Evolutionary conservation across 2,329 filamentous ascomycete species (phyloP).

Genomic region (Cladosporium sp.): DNA sequence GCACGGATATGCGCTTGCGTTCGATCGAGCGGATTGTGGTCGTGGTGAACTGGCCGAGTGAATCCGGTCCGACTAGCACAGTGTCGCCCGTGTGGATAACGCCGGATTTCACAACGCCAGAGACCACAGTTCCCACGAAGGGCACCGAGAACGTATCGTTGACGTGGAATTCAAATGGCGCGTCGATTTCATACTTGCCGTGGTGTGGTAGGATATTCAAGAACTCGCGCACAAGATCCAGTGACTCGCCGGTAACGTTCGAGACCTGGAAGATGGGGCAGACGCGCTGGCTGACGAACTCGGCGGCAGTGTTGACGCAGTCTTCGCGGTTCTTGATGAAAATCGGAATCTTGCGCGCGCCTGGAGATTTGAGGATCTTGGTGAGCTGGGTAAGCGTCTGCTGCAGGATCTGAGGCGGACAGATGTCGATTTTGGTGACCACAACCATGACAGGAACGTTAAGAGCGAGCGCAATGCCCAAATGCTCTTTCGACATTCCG

Average conservation of each 20-base stretch:
- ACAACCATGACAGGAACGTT: slow-evolving; percentile 98
- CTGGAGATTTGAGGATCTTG: slow-evolving; percentile 90
- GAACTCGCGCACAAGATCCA: slow-evolving; percentile 89
- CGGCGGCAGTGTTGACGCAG: slow-evolving; percentile 90
- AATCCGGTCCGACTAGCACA: slow-evolving; percentile 86
- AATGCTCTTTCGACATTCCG: slow-evolving; percentile 92
- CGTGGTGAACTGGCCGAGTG: slow-evolving; percentile 81
- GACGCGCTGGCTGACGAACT: slow-evolving; percentile 93
- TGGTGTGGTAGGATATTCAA: slow-evolving; percentile 94
- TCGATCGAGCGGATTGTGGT: slow-evolving; percentile 92
- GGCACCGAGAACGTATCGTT: slow-evolving; percentile 99
- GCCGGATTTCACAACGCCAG: slow-evolving; percentile 81
- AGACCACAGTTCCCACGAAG: slow-evolving; percentile 94
- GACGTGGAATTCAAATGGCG: slow-evolving; percentile 89
- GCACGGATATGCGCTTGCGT: slow-evolving; percentile 85
- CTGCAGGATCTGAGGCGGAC: slow-evolving; percentile 89
- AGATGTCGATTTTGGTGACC: slow-evolving; percentile 97
- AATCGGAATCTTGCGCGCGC: slow-evolving; percentile 90
- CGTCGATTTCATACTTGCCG: slow-evolving; percentile 84
- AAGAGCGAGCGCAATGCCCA: slow-evolving; percentile 88
- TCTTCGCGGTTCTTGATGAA: slow-evolving; percentile 91
- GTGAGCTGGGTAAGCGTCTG: slow-evolving; percentile 90
- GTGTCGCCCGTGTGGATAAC: slow-evolving; percentile 88
- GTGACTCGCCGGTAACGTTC: slow-evolving; percentile 89
- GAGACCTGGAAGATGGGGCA: slow-evolving; percentile 98